These are phyloP conservation scores for Trichoderma polysporum DNA, from an alignment of 2,329 filamentous ascomycete genomes.

Conservation along the genomic window DNA sequence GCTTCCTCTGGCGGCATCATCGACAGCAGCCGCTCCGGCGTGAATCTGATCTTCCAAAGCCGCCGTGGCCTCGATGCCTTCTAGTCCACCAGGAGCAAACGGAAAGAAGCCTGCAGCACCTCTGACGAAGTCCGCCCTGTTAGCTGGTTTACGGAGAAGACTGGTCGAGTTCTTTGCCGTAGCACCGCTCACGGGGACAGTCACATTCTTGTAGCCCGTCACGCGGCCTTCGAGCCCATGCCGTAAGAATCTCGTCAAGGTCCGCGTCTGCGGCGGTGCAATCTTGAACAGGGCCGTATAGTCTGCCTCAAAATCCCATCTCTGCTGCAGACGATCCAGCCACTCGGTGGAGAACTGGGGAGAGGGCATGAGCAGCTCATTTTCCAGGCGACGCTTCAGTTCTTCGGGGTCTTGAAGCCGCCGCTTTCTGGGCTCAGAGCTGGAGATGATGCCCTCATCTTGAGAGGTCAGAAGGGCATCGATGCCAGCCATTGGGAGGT, in stretches of 20 bases:
- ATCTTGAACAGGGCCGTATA: constrained; percentile 83
- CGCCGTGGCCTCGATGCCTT: constrained; percentile 81
- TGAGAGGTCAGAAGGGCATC: constrained; percentile 36
- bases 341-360: constrained; percentile 77
- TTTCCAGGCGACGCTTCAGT: constrained; percentile 70
- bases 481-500: constrained; percentile 34
- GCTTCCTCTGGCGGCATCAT: constrained; percentile 46
- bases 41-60: constrained; percentile 76
- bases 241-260: constrained; percentile 87
- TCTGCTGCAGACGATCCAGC: constrained; percentile 85
- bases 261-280: constrained; percentile 87
- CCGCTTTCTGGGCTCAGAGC: constrained; percentile 19
- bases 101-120: constrained; percentile 93
- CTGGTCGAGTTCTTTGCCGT: constrained; percentile 96
- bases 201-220: constrained; percentile 91
- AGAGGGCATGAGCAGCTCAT: constrained; percentile 76
- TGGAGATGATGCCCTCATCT: constrained; percentile 24
- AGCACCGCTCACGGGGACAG: constrained; percentile 81
- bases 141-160: constrained; percentile 79
- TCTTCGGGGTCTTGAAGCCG: constrained; percentile 51
- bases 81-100: constrained; percentile 86
- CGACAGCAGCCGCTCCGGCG: constrained; percentile 46
- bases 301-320: constrained; percentile 80
- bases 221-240: constrained; percentile 91
- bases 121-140: constrained; percentile 84